Evolutionary conservation across 805 yeast genomes (phyloP).

Genomic region (Lipomyces mesembrius): DNA sequence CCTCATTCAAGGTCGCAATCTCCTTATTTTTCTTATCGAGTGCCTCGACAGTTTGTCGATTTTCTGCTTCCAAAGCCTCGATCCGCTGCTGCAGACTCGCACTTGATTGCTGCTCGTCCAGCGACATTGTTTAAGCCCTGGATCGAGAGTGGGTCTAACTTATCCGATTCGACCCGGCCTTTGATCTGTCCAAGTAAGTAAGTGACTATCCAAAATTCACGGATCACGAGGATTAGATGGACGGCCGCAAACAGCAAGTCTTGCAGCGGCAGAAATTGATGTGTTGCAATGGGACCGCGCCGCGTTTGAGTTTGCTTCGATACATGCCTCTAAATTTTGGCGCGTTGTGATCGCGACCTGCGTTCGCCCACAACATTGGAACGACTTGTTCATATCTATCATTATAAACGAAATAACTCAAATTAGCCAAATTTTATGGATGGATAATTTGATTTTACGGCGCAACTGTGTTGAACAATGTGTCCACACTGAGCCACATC

Average conservation of each 20-base stretch:
- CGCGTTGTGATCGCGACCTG: background rate
- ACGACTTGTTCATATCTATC: too few species aligned
- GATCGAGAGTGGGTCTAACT: too few species aligned
- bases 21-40: constrained; percentile 44
- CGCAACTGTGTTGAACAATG: too few species aligned
- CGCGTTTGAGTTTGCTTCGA: background rate
- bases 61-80: constrained; percentile 39
- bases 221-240: background rate
- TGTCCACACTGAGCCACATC: too few species aligned
- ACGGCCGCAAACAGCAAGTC: background rate
- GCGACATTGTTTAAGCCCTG: constrained; percentile 7
- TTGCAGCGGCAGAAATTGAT: background rate
- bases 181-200: background rate
- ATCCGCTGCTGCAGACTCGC: constrained; percentile 34
- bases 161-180: background rate
- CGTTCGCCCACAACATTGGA: background rate
- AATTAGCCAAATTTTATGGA: too few species aligned
- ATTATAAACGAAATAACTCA: too few species aligned
- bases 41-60: constrained; percentile 41
- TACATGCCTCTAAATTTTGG: background rate
- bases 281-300: background rate
- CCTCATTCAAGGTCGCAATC: constrained; percentile 46
- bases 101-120: background rate
- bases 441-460: too few species aligned
- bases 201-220: background rate